A percentile compares a stretch with the other conserved stretches of the same genome.
These are phyloP conservation scores for Floccularia luteovirens DNA, from an alignment of 768 basidiomycete species.

Conservation along the genomic window DNA sequence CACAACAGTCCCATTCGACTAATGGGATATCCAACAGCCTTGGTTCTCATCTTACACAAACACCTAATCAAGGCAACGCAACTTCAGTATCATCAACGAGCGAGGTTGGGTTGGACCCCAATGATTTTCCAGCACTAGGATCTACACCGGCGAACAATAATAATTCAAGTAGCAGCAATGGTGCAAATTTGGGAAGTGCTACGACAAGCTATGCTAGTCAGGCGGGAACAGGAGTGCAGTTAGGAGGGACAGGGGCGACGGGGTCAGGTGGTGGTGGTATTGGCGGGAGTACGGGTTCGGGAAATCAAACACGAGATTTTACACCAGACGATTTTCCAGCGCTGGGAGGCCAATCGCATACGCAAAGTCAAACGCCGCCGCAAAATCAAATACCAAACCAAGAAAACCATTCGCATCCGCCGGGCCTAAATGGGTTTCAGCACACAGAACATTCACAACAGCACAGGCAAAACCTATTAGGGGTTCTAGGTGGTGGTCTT, in stretches of 20 bases:
- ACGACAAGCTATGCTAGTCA: constrained; percentile 79
- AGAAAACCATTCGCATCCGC: constrained; percentile 53
- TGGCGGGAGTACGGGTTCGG: constrained; percentile 23
- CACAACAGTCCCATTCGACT: constrained; percentile 41
- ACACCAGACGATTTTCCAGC: constrained; percentile 91
- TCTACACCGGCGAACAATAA: constrained; percentile 42
- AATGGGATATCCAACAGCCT: constrained; percentile 46
- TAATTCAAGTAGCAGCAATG: constrained; percentile 28
- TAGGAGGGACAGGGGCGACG: constrained; percentile 29
- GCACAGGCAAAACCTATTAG: constrained; percentile 52
- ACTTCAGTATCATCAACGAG: constrained; percentile 59
- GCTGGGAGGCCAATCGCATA: constrained; percentile 56
- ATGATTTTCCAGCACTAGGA: constrained; percentile 85
- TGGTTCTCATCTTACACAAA: constrained; percentile 50
- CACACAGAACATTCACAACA: constrained; percentile 33
- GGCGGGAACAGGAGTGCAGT: constrained; percentile 57
- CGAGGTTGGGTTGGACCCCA: constrained; percentile 78
- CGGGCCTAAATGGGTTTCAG: constrained; percentile 69
- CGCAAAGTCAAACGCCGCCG: constrained; percentile 24
- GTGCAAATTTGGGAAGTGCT: constrained; percentile 22
- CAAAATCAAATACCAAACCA: constrained; percentile 24
- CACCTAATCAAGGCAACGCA: constrained; percentile 40
- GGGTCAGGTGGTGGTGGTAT: constrained; percentile 29
- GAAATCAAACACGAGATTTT: constrained; percentile 54
- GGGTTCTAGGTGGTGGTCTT: constrained; percentile 32